Evolutionary conservation across 2,329 filamentous ascomycete species (phyloP).

Genomic region (Sporothrix variecibatus): DNA sequence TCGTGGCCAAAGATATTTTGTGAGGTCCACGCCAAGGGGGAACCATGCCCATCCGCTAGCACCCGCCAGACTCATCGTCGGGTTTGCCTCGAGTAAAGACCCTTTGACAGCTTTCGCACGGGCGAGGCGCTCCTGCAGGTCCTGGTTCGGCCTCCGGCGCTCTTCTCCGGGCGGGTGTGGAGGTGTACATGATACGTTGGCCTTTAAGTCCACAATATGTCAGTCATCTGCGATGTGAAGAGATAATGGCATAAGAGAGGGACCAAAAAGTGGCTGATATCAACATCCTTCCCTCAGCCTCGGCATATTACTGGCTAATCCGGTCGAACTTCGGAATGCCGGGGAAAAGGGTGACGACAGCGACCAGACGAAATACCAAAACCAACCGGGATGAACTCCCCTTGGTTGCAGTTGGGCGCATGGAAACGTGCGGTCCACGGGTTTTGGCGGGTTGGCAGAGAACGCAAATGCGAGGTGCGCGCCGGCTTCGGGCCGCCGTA

Average conservation of each 20-base stretch:
- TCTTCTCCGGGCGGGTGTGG: constrained; percentile 62
- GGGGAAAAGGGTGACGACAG: not conserved
- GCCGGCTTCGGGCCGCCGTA: constrained; percentile 40
- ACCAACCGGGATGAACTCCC: constrained; percentile 39
- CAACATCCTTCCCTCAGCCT: not conserved
- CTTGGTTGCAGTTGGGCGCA: constrained; percentile 62
- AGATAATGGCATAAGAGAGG: not conserved
- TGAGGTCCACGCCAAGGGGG: constrained; percentile 32
- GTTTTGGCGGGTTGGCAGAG: constrained; percentile 63
- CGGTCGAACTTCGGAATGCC: not conserved
- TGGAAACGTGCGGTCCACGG: constrained; percentile 62
- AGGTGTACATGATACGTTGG: constrained; percentile 61
- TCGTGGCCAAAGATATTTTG: constrained; percentile 36
- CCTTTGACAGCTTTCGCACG: constrained; percentile 61
- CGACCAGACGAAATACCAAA: not conserved
- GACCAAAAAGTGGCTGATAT: not conserved
- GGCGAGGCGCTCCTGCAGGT: constrained; percentile 61
- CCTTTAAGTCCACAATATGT: constrained; percentile 42
- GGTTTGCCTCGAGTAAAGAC: constrained; percentile 53
- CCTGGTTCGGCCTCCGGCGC: constrained; percentile 60
- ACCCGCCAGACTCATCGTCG: constrained; percentile 30
- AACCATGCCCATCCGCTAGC: not conserved
- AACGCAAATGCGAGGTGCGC: constrained; percentile 57
- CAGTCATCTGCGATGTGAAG: not conserved
- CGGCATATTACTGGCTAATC: not conserved